Evolutionary conservation across 2,329 filamentous ascomycete genomes (phyloP), one percentile per base, ranked within the genome.

Genomic region (Cercospora brassicicola): DNA sequence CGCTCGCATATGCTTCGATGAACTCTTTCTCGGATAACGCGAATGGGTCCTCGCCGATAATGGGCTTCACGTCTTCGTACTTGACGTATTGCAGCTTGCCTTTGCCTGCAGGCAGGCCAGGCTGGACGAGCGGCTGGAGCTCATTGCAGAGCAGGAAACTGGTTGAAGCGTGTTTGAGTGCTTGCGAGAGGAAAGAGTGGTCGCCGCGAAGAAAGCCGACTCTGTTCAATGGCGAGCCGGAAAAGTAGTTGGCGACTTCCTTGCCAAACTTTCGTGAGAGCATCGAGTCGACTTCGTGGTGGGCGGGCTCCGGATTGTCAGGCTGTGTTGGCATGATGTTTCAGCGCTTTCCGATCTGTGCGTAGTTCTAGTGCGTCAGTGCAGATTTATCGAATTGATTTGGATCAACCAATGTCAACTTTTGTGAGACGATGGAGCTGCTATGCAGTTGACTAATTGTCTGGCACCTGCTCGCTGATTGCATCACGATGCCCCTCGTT

Each of bases 171-270:
- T 91, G 88, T 18, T 83, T 82, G 70, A 92, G 87, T 4, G 92
- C 91, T 28, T 84, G 81, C 33, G 85, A 85, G 62, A 95, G 85
- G 77, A 94, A 95, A n/a, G 78, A 78, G 72, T 89, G 83, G 79
- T 94, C 90, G 55, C 84, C 81, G 56, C 92, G 89, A 28, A 95
- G 84, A 80, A 94, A 95, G 15, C 90, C 92, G 57, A 94, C 86
- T 56, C 92, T 89, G 82, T 95, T 94, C 66, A 94, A 81, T 6
- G 89, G 90, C 64, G 87, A 90, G 73, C 91, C 84, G 60, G 91
- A 88, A 81, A 94, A 95, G 86, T 95, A 95, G 81, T 94, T 95
- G 77, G 90, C 86, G 69, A 92, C 84, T 80, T 94, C 92, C 73
- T 87, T 89, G 79, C 92, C 92, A 80, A 93, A 94, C 77, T 90